Evolutionary conservation across 441 rosid species (phyloP).

Genomic region (Hura crepitans): DNA sequence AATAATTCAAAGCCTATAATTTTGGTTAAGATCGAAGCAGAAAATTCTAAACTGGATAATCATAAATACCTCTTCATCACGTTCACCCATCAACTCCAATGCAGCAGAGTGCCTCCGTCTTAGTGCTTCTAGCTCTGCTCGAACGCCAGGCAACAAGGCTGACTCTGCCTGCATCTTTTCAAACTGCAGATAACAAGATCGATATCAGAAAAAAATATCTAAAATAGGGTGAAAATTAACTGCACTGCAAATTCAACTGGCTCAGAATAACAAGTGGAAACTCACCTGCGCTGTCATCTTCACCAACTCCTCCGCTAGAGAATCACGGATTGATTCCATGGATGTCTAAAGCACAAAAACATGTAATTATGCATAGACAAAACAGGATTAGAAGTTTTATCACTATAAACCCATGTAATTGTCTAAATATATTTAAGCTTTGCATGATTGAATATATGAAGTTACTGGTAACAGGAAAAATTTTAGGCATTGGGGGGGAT

Average conservation of each 20-base stretch:
- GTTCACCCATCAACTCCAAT: slow-evolving; percentile 97
- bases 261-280: slow-evolving; percentile 14
- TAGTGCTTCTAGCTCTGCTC: slow-evolving; percentile 87
- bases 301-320: slow-evolving; percentile 95
- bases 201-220: slow-evolving; percentile 14
- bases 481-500: neutral
- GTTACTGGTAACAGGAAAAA: neutral
- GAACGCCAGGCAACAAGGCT: slow-evolving; percentile 62
- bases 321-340: slow-evolving; percentile 91
- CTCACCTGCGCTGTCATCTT: slow-evolving; percentile 86
- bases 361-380: neutral
- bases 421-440: neutral
- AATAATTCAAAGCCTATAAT: slow-evolving; percentile 1
- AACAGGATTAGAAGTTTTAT: neutral
- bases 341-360: slow-evolving; percentile 57
- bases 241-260: slow-evolving; percentile 22
- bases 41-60: slow-evolving; percentile 5
- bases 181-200: slow-evolving; percentile 45
- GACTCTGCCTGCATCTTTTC: slow-evolving; percentile 80
- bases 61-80: slow-evolving; percentile 87
- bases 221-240: slow-evolving; percentile 3
- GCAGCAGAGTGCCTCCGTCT: slow-evolving; percentile 95
- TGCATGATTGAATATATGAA: slow-evolving; percentile 2
- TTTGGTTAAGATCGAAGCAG: slow-evolving; percentile 13
- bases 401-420: neutral